Evolutionary conservation across 306 rosid species (phyloP).

Genomic region (Oxytropis ochrocephala): DNA sequence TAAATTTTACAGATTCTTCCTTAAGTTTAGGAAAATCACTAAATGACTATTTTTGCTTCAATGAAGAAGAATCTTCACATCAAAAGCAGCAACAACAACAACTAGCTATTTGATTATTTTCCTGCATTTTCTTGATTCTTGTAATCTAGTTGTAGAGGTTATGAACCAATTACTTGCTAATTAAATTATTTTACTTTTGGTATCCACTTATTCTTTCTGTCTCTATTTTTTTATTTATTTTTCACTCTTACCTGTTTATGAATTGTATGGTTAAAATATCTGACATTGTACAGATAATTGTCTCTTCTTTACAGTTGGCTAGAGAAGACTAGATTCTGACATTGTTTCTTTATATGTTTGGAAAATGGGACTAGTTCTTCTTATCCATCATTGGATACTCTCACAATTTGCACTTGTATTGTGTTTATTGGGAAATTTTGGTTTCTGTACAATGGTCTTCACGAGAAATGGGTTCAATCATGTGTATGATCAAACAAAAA

Average conservation of each 20-base stretch:
- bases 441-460: no score
- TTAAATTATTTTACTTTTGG: constrained; percentile 15
- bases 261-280: constrained; percentile 2
- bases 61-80: constrained; percentile 72
- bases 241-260: neutral
- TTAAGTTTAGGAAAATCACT: constrained; percentile 42
- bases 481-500: no score
- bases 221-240: neutral
- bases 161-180: constrained; percentile 29
- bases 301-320: constrained; percentile 45
- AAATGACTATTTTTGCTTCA: constrained; percentile 52
- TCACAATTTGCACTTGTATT: neutral
- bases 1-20: constrained; percentile 45
- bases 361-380: constrained; percentile 3
- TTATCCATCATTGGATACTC: constrained; percentile 20
- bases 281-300: constrained; percentile 30
- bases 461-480: no score
- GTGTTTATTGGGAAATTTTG: neutral
- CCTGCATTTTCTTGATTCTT: constrained; percentile 24
- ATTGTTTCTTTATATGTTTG: neutral
- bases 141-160: constrained; percentile 30
- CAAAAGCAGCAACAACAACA: constrained; percentile 71
- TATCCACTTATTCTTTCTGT: neutral
- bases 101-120: constrained; percentile 58
- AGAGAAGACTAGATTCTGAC: neutral